phyloP scores from a whole-genome alignment of 371 early-diverging fungal genomes.

The Apophysomyces elegans region DNA sequence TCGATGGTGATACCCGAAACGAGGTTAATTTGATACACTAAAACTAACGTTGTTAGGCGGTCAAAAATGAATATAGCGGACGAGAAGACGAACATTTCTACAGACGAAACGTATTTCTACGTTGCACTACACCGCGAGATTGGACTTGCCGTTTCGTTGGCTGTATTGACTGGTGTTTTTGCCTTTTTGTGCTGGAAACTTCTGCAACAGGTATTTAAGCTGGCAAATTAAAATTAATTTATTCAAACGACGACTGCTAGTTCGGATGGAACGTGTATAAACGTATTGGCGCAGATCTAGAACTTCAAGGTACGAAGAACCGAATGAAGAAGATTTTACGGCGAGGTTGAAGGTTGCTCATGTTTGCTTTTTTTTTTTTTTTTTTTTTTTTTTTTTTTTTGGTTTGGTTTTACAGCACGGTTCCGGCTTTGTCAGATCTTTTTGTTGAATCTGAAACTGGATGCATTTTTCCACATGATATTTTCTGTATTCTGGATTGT shows the following conservation, averaged over 20 bases:
- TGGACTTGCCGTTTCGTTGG: slow-evolving; percentile 30
- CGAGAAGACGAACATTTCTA: slow-evolving; percentile 18
- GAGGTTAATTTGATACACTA: background rate
- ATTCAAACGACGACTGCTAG: slow-evolving; percentile 14
- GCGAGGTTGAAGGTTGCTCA: background rate
- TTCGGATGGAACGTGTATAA: slow-evolving; percentile 55
- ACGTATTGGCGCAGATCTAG: slow-evolving; percentile 48
- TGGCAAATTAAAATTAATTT: background rate
- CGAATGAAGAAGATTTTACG: background rate
- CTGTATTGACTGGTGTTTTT: slow-evolving; percentile 31
- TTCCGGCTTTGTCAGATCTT: slow-evolving; percentile 42
- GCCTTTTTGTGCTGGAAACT: slow-evolving; percentile 34
- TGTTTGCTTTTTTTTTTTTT: slow-evolving; percentile 10
- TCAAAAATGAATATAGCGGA: slow-evolving; percentile 19
- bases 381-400: too few relatives aligned
- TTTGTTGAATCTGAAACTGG: slow-evolving; percentile 43
- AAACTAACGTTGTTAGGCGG: slow-evolving; percentile 24
- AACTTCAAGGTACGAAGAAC: slow-evolving; percentile 36
- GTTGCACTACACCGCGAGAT: slow-evolving; percentile 44
- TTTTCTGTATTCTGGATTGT: slow-evolving; percentile 52
- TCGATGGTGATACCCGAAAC: slow-evolving; percentile 36
- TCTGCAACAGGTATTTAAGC: slow-evolving; percentile 33
- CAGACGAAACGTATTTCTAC: slow-evolving; percentile 23
- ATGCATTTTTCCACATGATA: slow-evolving; percentile 53
- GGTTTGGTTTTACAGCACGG: slow-evolving; percentile 32